These are phyloP conservation scores for Boletellus ananiceps DNA, from an alignment of 768 basidiomycete genomes.

Conservation along the genomic window DNA sequence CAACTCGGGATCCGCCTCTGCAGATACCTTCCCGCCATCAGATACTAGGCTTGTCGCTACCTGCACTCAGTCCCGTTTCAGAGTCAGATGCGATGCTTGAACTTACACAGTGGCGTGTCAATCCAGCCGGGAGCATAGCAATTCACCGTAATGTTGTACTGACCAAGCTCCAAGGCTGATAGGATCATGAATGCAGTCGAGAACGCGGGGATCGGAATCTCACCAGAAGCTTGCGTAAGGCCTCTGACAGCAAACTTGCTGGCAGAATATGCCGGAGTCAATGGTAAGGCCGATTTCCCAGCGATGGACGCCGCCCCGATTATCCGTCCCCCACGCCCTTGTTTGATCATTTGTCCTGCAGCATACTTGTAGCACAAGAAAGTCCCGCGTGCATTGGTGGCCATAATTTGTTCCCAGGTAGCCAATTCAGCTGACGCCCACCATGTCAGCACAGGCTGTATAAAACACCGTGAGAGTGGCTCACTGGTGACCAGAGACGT, in stretches of 20 bases:
- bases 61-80: neutral
- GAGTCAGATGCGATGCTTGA: neutral
- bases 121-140: slow-evolving; percentile 35
- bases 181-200: neutral
- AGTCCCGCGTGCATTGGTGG: slow-evolving; percentile 33
- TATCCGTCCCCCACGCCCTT: slow-evolving; percentile 37
- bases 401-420: slow-evolving; percentile 38
- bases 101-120: slow-evolving; percentile 28
- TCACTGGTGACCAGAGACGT: neutral
- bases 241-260: slow-evolving; percentile 36
- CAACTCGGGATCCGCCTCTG: neutral
- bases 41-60: neutral
- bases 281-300: slow-evolving; percentile 26
- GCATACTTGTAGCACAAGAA: slow-evolving; percentile 41
- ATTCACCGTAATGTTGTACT: slow-evolving; percentile 35
- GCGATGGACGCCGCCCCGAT: slow-evolving; percentile 28
- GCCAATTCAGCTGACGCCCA: slow-evolving; percentile 26
- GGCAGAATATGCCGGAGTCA: slow-evolving; percentile 6
- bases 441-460: neutral
- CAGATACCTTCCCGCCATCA: neutral
- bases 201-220: neutral
- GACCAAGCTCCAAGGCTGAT: slow-evolving; percentile 25
- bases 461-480: neutral
- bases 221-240: slow-evolving; percentile 37
- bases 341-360: slow-evolving; percentile 35